Percentiles rank a stretch among this genome's conserved stretches.
These are phyloP conservation scores for Abelmoschus esculentus DNA, from an alignment of 345 rosid species.

Conservation along the genomic window DNA sequence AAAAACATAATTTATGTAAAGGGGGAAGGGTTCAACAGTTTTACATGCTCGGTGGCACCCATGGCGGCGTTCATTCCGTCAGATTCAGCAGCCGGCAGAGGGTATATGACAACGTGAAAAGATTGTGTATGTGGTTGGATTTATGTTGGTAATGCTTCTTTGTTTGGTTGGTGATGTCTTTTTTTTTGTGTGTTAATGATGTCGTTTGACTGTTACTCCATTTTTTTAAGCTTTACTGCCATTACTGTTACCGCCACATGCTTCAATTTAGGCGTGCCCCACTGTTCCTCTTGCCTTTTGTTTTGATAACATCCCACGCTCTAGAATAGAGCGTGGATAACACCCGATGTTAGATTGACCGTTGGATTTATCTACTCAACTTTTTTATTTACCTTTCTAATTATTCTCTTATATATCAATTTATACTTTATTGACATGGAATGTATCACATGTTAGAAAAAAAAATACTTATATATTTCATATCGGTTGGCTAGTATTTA, in stretches of 20 bases:
- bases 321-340: not conserved
- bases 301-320: not conserved
- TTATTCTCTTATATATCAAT: too few relatives aligned
- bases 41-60: slow-evolving; percentile 50
- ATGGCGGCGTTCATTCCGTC: slow-evolving; percentile 36
- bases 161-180: not conserved
- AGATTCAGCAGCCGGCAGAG: slow-evolving; percentile 29
- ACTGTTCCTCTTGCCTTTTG: too few relatives aligned
- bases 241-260: slow-evolving; percentile 3
- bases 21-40: not conserved
- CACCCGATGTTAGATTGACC: not conserved
- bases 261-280: not conserved
- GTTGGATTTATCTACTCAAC: not conserved
- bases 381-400: too few relatives aligned
- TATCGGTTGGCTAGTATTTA: too few relatives aligned
- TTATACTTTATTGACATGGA: too few relatives aligned
- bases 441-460: too few relatives aligned
- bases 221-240: not conserved
- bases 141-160: not conserved
- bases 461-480: too few relatives aligned
- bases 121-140: not conserved
- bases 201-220: not conserved
- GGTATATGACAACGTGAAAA: not conserved
- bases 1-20: not conserved
- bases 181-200: not conserved